Percentiles rank a stretch among this genome's conserved stretches.
These are phyloP conservation scores for Eucalyptus victrix DNA, from an alignment of 345 rosid species.

Conservation along the genomic window DNA sequence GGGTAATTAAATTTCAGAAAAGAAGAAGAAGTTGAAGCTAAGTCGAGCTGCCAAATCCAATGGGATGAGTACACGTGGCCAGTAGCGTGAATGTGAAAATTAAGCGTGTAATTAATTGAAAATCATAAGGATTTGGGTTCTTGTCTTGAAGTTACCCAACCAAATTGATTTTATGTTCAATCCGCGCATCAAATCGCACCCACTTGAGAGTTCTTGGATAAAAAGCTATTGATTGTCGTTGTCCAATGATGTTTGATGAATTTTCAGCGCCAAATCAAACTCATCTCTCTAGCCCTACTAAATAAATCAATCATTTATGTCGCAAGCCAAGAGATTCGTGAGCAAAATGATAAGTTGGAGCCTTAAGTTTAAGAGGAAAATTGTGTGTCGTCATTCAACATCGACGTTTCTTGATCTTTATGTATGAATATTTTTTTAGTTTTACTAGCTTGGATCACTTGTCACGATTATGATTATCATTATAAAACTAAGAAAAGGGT, in stretches of 20 bases:
- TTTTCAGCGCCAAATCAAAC: neutral
- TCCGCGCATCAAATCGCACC: neutral
- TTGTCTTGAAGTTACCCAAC: neutral
- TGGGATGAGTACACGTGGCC: neutral
- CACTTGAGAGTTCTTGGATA: neutral
- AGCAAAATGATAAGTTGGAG: neutral
- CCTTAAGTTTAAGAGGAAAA: neutral
- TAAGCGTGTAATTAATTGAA: neutral
- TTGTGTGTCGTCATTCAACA: too few relatives aligned
- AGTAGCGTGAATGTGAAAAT: neutral
- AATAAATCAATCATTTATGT: accelerated
- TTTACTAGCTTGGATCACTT: neutral
- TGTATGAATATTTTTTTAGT: too few relatives aligned
- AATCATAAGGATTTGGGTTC: neutral
- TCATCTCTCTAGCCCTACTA: neutral
- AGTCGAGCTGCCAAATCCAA: neutral
- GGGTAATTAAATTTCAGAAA: neutral
- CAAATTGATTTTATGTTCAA: neutral
- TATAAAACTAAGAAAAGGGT: neutral
- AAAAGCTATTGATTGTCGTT: neutral
- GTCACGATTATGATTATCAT: too few relatives aligned
- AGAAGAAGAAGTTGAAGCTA: neutral
- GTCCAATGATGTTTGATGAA: neutral
- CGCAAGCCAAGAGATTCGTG: accelerated
- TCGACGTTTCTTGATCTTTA: too few relatives aligned